phyloP scores from a whole-genome alignment of 148 eudicot genomes.

The Chenopodium formosanum region DNA sequence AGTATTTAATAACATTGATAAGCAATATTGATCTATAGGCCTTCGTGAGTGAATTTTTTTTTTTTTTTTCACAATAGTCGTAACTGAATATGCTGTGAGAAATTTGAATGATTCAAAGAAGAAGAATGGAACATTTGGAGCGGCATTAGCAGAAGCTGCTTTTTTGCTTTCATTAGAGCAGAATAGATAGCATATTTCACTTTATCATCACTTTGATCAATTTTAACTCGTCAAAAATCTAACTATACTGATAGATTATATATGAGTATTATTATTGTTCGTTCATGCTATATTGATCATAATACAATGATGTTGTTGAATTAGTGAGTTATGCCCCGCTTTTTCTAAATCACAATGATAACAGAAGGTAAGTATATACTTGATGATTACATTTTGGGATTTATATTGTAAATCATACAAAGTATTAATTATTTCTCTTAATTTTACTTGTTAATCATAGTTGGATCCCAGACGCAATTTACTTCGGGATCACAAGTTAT shows the following conservation, averaged over 20 bases:
- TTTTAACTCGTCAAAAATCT: neutral
- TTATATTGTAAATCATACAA: too few relatives aligned
- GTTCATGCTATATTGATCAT: neutral
- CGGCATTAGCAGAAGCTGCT: slow-evolving; percentile 35
- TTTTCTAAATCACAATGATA: neutral
- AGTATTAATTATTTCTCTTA: too few relatives aligned
- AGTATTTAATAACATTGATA: too few relatives aligned
- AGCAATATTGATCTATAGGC: too few relatives aligned
- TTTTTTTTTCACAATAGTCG: too few relatives aligned
- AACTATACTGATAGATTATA: neutral
- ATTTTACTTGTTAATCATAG: too few relatives aligned
- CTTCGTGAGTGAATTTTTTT: too few relatives aligned
- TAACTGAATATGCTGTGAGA: too few relatives aligned
- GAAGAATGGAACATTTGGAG: slow-evolving; percentile 3
- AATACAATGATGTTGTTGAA: neutral
- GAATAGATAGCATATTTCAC: neutral
- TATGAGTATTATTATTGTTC: neutral
- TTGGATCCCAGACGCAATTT: too few relatives aligned
- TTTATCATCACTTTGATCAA: neutral
- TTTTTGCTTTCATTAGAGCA: slow-evolving; percentile 23
- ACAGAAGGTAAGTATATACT: neutral
- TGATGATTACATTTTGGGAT: neutral
- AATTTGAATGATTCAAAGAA: too few relatives aligned
- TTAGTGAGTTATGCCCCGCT: neutral
- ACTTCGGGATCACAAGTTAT: too few relatives aligned